Base-by-base conservation (phyloP, 345 rosid genomes). In the Hibiscus mutabilis region DNA sequence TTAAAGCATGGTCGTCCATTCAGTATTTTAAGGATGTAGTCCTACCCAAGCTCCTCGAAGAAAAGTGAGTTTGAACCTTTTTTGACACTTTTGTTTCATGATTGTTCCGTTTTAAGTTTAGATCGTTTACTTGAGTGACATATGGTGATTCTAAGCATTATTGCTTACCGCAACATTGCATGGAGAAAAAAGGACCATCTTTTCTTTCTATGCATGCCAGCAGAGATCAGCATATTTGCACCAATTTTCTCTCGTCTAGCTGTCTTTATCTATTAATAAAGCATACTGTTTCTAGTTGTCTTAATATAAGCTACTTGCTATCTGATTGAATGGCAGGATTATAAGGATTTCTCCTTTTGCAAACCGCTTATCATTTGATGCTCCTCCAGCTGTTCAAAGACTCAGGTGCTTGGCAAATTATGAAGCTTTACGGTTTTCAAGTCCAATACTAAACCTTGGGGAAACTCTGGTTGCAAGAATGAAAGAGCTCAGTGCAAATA, bases 271-370 rank as follows among this genome's bases (percentile, higher is more conserved):
- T 19, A 29, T 58, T 2, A 72, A 51, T 52, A 64, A 66, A 66
- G 69, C 25, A 24, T 40, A 66, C 57, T 46, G 33, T 14, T 22
- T 65, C 6, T 44, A 27, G 16, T 64, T 69, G 29, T 66, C 44
- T 44, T 73, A 64, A 65, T 73, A 52, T 37, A 22, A 60, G 49
- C 49, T 46, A 44, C 47, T 13, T 40, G 25, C 21, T 77, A 75
- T 78, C 70, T 73, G 60, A 29, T 61, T 80, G 18, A 70, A 66
- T 79, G 76, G 65, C 94, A 96, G 99, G 94, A 77, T 96, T 49
- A 86, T 96, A 81, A 82, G 98, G 88, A 96, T 96, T 79, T 92
- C 99, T 69, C 99, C 99, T 40, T 96, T 96, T 79, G 99, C 99
- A 65, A 92, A 96, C 82, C 87, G 99, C 73, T 87, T 96, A 74